A percentile compares a stretch with the other conserved stretches of the same genome.
These are phyloP conservation scores for Suillus paluster DNA, from an alignment of 768 basidiomycete genomes.

Conservation along the genomic window DNA sequence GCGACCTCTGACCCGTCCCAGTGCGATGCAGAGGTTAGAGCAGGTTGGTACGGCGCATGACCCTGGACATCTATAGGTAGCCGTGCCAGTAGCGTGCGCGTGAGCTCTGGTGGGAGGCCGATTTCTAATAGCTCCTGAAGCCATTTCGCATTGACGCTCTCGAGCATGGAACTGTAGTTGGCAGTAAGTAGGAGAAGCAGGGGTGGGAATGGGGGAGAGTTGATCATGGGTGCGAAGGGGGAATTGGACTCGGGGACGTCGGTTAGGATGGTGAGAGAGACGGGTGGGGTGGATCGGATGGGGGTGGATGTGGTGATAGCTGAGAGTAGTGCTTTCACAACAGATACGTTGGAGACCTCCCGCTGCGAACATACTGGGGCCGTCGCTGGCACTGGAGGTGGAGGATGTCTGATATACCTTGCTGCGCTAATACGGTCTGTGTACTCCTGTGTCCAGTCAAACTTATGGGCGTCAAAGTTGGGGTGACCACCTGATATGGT, in stretches of 20 bases:
- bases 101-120: constrained; percentile 41
- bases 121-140: constrained; percentile 31
- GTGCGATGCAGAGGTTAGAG: constrained; percentile 20
- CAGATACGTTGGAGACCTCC: constrained; percentile 6
- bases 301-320: constrained; percentile 39
- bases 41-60: constrained; percentile 15
- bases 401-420: constrained; percentile 14
- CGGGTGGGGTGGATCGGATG: constrained; percentile 29
- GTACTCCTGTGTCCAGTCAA: constrained; percentile 31
- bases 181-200: constrained; percentile 30
- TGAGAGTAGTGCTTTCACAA: constrained; percentile 37
- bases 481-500: constrained; percentile 21
- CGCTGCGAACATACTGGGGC: background rate
- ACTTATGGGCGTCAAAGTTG: constrained; percentile 8
- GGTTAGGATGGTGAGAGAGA: constrained; percentile 22
- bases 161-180: constrained; percentile 9
- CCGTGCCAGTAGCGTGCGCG: constrained; percentile 27
- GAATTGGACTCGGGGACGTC: constrained; percentile 7
- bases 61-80: constrained; percentile 27
- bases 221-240: constrained; percentile 26
- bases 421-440: constrained; percentile 27
- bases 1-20: constrained; percentile 36
- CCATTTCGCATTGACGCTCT: constrained; percentile 42
- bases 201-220: constrained; percentile 37
- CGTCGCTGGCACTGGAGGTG: background rate